Percentiles rank a stretch among this genome's conserved stretches.
Conservation (phyloP, 352 stramenopile genomes). For the Pythium myriotylum region DNA sequence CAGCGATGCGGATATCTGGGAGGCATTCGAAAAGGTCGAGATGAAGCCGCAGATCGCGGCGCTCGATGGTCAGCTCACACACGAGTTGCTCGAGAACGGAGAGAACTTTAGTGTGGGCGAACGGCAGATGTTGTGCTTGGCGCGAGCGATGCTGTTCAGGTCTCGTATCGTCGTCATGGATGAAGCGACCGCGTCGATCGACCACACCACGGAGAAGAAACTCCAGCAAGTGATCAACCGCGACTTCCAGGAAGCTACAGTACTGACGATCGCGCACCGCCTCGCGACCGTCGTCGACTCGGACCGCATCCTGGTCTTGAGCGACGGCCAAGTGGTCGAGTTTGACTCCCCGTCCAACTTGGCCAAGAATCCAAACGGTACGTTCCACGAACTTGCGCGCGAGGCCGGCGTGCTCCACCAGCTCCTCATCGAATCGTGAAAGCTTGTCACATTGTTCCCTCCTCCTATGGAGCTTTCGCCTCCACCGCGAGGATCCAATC, state of each 20-base stretch:
- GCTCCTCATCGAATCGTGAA: too few relatives aligned
- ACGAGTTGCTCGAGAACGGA: slow-evolving; percentile 4
- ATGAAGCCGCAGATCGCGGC: slow-evolving; percentile 43
- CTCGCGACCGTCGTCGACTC: slow-evolving; percentile 92
- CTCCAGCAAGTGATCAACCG: slow-evolving; percentile 76
- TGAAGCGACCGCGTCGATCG: slow-evolving; percentile 81
- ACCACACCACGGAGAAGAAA: slow-evolving; percentile 46
- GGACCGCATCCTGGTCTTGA: slow-evolving; percentile 88
- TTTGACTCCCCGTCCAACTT: slow-evolving; percentile 82
- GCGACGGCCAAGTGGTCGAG: slow-evolving; percentile 83
- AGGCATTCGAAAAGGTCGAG: slow-evolving; percentile 69
- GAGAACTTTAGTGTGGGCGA: slow-evolving; percentile 5
- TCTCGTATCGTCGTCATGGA: slow-evolving; percentile 92
- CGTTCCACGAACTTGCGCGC: slow-evolving; percentile 35
- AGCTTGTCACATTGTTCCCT: too few relatives aligned
- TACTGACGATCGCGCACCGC: slow-evolving; percentile 94
- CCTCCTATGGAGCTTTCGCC: too few relatives aligned
- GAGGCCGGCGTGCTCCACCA: slow-evolving; percentile 30
- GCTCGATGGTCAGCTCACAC: slow-evolving; percentile 26
- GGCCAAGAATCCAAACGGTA: slow-evolving; percentile 33
- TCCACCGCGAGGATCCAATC: too few relatives aligned
- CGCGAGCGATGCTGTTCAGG: slow-evolving; percentile 73
- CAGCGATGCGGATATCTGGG: slow-evolving; percentile 65
- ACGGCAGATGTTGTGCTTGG: slow-evolving; percentile 7
- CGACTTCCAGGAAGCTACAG: slow-evolving; percentile 86